Evolutionary conservation across 345 rosid species (phyloP), one percentile per base, ranked within the genome.

Genomic region (Pistacia vera): DNA sequence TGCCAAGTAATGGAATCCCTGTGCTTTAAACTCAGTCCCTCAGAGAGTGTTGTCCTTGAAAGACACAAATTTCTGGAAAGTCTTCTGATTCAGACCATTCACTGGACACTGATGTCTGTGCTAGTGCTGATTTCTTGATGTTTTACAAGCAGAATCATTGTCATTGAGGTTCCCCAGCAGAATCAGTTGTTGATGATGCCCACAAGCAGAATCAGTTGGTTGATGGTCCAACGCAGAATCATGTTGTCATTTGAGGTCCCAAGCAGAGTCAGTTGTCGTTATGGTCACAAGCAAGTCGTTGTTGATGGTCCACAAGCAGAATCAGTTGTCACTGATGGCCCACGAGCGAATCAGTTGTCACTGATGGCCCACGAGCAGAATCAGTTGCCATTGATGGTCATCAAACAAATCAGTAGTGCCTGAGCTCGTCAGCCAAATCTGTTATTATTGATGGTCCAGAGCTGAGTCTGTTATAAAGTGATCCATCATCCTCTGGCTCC

Each of bases 21-120:
- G n/a, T 46, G 74, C 70, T 62, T 48, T 80, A 67, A 73, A 79
- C 48, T 78, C 79, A 44, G 80, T 76, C 58, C 72, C 70, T 69
- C 78, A 13, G 82, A 51, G 66, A 78, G 74, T 81, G 77, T 73
- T 76, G 33, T 57, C 60, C 69, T 70, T 79, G 84, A 80, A 79
- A 75, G 35, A 74, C 77, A 81, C 78, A 72, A 75, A 73, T 79
- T 76, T 63, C 81, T 58, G 79, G 38, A 52, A 81, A 36, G 75
- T 70, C 83, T 82, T 81, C 77, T 81, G 81, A 75, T 85, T 77
- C 79, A n/a, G 84, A 79, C 70, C 52, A 75, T 80, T 77, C 74
- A 77, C 81, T 68, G 2, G 55, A 60, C 55, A 16, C 52, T 41
- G 72, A 72, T 68, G 54, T 66, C 22, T 62, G 61, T 70, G 52